These are phyloP conservation scores for Pythium brassicae DNA, from an alignment of 352 stramenopile species.

Conservation along the genomic window DNA sequence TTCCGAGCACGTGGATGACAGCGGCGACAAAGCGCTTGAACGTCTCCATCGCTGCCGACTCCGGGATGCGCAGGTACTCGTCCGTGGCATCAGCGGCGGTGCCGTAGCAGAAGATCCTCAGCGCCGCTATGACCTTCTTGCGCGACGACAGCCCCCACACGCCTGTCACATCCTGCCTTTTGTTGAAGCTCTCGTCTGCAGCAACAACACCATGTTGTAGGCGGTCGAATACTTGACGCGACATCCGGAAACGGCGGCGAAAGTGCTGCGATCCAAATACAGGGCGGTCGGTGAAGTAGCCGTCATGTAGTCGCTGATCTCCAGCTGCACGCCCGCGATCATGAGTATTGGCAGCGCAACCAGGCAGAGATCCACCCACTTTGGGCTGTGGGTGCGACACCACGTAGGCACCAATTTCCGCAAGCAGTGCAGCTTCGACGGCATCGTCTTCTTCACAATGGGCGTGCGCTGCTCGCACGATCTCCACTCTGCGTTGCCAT, in stretches of 20 bases:
- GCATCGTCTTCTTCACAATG: no score
- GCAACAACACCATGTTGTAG: background rate
- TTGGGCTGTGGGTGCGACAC: no score
- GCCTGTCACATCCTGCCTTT: constrained; percentile 9
- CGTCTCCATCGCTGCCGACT: no score
- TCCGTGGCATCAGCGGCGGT: constrained; percentile 6
- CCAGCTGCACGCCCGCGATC: background rate
- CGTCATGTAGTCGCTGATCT: background rate
- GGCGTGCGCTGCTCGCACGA: no score
- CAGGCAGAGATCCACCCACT: no score
- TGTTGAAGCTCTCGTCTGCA: constrained; percentile 7
- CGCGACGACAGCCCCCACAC: background rate
- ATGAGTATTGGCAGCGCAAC: background rate
- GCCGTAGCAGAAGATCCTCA: constrained; percentile 15
- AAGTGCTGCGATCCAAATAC: background rate
- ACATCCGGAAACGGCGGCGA: background rate
- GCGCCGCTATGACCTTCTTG: constrained; percentile 11
- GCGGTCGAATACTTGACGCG: background rate
- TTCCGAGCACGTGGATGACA: no score
- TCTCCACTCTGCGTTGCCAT: no score
- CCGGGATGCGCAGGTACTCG: background rate
- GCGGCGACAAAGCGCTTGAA: no score
- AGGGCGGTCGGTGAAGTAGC: background rate
- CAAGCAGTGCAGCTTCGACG: no score
- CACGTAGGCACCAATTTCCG: no score